Conservation (phyloP, 202 grass and related monocot genomes). For the Schoenoplectus tabernaemontani region DNA sequence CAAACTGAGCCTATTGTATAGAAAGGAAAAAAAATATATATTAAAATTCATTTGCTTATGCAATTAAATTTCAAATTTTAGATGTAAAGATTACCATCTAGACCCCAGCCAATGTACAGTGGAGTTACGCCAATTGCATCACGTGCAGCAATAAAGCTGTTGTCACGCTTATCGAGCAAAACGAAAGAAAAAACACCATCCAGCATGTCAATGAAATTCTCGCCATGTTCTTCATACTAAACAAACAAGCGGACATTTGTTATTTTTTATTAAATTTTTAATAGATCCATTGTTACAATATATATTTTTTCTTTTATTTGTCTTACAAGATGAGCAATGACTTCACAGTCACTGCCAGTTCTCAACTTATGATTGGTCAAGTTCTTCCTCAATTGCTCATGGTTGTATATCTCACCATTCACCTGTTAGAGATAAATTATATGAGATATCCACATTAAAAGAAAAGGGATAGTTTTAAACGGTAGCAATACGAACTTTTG, state of each 20-base stretch:
- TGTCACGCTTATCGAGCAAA: slow-evolving; percentile 66
- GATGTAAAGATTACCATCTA: slow-evolving; percentile 47
- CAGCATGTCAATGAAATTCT: slow-evolving; percentile 80
- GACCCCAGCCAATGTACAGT: slow-evolving; percentile 91
- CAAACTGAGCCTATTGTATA: slow-evolving; percentile 56
- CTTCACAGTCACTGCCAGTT: slow-evolving; percentile 94
- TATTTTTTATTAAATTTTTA: not conserved
- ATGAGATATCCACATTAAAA: not conserved
- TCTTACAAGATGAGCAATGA: slow-evolving; percentile 85
- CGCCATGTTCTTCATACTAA: slow-evolving; percentile 86
- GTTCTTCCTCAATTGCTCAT: slow-evolving; percentile 69
- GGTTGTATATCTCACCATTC: slow-evolving; percentile 97
- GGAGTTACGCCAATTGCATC: slow-evolving; percentile 91
- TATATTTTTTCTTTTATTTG: not conserved
- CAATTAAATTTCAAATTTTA: not conserved
- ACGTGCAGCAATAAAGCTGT: slow-evolving; percentile 67
- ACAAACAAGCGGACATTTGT: not conserved
- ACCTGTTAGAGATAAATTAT: slow-evolving; percentile 31
- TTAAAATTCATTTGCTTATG: not conserved
- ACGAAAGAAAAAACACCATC: slow-evolving; percentile 98
- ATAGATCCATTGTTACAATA: not conserved
- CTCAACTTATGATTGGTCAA: slow-evolving; percentile 56
- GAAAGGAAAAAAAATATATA: not conserved
- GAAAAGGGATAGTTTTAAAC: not conserved
- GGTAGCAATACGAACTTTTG: not conserved